phyloP scores from a whole-genome alignment of 768 basidiomycete species.

The Ramaria sp. region DNA sequence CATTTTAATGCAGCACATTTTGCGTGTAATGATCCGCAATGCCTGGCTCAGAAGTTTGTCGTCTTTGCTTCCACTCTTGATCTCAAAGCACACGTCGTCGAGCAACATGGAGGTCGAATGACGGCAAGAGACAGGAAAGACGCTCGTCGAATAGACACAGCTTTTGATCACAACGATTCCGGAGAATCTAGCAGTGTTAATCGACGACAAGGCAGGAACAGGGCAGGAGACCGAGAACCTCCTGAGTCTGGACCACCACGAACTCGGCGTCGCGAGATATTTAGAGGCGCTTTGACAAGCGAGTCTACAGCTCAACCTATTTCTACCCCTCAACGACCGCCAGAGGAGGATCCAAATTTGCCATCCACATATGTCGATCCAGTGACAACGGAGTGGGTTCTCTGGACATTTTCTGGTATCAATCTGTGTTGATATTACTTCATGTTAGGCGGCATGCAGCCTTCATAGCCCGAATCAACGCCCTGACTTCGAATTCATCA shows the following conservation, averaged over 20 bases:
- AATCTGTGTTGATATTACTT: background rate
- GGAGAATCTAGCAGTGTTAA: slow-evolving; percentile 26
- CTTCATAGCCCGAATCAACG: slow-evolving; percentile 53
- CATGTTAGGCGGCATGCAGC: slow-evolving; percentile 49
- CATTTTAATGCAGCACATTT: slow-evolving; percentile 72
- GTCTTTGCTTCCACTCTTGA: slow-evolving; percentile 86
- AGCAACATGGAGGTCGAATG: slow-evolving; percentile 71
- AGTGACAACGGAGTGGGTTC: slow-evolving; percentile 40
- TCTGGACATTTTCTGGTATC: background rate
- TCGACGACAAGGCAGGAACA: slow-evolving; percentile 32
- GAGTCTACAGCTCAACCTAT: slow-evolving; percentile 18
- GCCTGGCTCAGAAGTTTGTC: slow-evolving; percentile 84
- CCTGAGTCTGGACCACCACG: slow-evolving; percentile 17
- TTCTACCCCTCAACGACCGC: slow-evolving; percentile 17
- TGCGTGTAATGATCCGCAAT: slow-evolving; percentile 63
- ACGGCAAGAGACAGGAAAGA: slow-evolving; percentile 58
- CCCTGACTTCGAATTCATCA: slow-evolving; percentile 44
- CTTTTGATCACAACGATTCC: slow-evolving; percentile 59
- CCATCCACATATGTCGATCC: slow-evolving; percentile 40
- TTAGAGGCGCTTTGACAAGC: slow-evolving; percentile 47
- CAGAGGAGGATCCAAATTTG: slow-evolving; percentile 20
- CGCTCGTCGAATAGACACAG: slow-evolving; percentile 52
- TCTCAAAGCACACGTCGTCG: slow-evolving; percentile 84
- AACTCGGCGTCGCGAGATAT: slow-evolving; percentile 46
- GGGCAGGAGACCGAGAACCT: slow-evolving; percentile 34